These are phyloP conservation scores for Nidularia pulvinata DNA, from an alignment of 768 basidiomycete species.

Conservation along the genomic window DNA sequence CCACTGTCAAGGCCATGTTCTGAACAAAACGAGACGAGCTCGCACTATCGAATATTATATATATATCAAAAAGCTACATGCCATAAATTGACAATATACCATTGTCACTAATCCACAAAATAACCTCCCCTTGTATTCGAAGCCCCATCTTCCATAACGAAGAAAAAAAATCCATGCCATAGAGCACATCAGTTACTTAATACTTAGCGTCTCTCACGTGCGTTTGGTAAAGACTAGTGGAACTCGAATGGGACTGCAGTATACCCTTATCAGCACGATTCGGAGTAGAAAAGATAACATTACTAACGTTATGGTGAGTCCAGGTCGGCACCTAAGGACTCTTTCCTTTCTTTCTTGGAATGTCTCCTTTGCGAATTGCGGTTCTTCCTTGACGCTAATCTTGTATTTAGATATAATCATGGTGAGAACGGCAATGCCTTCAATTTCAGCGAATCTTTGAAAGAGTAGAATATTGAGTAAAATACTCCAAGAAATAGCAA, in stretches of 20 bases:
- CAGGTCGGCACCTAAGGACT: constrained; percentile 14
- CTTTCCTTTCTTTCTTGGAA: constrained; percentile 33
- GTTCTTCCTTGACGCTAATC: constrained; percentile 38
- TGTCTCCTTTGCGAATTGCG: constrained; percentile 33
- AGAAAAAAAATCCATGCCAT: constrained; percentile 5
- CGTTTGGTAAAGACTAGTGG: constrained; percentile 2
- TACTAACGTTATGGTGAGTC: neutral
- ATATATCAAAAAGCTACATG: too few species aligned
- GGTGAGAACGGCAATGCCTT: constrained; percentile 38
- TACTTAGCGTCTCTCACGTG: too few species aligned
- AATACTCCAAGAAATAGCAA: neutral
- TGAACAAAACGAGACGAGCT: too few species aligned
- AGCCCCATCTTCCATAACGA: too few species aligned
- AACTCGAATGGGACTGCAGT: neutral
- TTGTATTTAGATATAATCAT: constrained; percentile 34
- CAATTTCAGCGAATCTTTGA: constrained; percentile 42
- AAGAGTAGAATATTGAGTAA: neutral
- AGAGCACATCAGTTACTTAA: too few species aligned
- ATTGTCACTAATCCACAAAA: too few species aligned
- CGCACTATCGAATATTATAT: too few species aligned
- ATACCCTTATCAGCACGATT: neutral
- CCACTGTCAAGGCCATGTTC: too few species aligned
- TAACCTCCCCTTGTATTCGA: too few species aligned
- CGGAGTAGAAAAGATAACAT: neutral
- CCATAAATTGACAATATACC: too few species aligned